Conservation (phyloP, 129 eudicot genomes). For the Escallonia herrerae region DNA sequence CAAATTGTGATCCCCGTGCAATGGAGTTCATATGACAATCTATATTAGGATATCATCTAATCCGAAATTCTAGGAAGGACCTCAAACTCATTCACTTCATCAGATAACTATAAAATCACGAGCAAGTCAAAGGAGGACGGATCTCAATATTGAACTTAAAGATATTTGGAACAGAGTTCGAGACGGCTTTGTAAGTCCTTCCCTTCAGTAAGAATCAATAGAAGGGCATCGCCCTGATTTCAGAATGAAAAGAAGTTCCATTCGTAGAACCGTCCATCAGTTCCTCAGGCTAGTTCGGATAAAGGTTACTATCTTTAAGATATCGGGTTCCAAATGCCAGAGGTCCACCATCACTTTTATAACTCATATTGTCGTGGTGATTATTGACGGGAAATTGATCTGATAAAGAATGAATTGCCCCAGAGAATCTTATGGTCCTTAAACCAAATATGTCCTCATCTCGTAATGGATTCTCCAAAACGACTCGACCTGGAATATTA, state of each 20-base stretch:
- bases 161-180: neutral
- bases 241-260: neutral
- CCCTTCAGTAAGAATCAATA: neutral
- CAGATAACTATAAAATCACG: neutral
- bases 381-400: conserved; percentile 25
- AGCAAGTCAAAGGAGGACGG: neutral
- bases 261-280: neutral
- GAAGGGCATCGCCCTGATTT: neutral
- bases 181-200: neutral
- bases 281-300: conserved; percentile 20
- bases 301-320: conserved; percentile 18
- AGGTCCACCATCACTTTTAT: neutral
- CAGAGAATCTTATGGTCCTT: conserved; percentile 29
- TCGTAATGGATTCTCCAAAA: conserved; percentile 23
- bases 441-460: conserved; percentile 20
- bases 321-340: conserved; percentile 7
- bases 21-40: neutral
- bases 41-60: neutral
- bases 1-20: neutral
- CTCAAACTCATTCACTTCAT: neutral
- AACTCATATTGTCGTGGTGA: conserved; percentile 2
- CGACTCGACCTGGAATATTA: conserved; percentile 23
- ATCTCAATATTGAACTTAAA: neutral
- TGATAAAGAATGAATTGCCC: conserved; percentile 24
- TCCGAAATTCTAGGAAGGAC: too few species aligned